A percentile compares a stretch with the other conserved stretches of the same genome.
These are phyloP conservation scores for Lachnellula arida DNA, from an alignment of 2,329 filamentous ascomycete genomes.

Conservation along the genomic window DNA sequence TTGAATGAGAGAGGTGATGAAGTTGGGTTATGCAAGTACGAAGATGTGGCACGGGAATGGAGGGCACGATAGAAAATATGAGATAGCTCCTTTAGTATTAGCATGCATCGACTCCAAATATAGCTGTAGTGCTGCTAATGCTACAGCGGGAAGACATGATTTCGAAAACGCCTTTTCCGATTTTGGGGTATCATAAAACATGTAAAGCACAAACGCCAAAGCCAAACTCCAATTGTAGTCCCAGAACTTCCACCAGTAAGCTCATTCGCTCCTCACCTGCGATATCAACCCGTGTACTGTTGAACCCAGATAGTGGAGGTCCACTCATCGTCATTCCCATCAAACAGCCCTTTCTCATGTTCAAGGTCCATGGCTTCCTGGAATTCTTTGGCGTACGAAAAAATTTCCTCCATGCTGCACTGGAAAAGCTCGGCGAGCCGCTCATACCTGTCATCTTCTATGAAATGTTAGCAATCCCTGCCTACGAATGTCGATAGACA, in stretches of 20 bases:
- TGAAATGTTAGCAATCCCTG: conserved; percentile 1
- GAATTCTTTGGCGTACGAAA: conserved; percentile 24
- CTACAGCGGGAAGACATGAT: neutral
- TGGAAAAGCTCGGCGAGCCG: conserved; percentile 14
- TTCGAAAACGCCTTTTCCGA: neutral
- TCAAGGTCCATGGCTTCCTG: conserved; percentile 20
- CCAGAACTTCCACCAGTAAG: too few relatives aligned
- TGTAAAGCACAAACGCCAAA: neutral
- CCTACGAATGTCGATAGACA: too few relatives aligned
- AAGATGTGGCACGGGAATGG: conserved; percentile 35
- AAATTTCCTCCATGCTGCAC: conserved; percentile 27
- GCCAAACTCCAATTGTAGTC: neutral
- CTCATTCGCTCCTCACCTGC: neutral
- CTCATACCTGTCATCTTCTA: conserved; percentile 19
- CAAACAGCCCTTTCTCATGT: conserved; percentile 15
- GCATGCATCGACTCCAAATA: neutral
- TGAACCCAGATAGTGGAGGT: conserved; percentile 19
- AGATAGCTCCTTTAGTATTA: neutral
- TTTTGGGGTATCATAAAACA: neutral
- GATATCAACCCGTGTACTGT: neutral
- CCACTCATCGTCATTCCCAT: conserved; percentile 16
- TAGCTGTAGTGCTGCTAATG: neutral
- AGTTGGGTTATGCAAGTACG: conserved; percentile 43
- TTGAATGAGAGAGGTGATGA: conserved; percentile 40
- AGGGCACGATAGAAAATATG: conserved; percentile 10